Conservation (phyloP, 2,329 filamentous ascomycete genomes). For the Orbilia javanica region DNA sequence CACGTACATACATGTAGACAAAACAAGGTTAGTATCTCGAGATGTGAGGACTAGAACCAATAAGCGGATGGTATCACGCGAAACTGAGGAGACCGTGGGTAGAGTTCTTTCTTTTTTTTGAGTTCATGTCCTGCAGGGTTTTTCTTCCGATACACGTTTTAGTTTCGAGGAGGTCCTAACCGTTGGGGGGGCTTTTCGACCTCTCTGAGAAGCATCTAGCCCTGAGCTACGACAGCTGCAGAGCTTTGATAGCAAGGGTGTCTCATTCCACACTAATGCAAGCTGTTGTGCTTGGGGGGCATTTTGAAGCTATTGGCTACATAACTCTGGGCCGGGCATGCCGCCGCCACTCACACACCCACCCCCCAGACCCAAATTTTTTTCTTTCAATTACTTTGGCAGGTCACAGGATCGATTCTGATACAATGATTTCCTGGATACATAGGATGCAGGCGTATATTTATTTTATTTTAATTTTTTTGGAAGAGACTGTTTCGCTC, state of each 20-base stretch:
- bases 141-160: slow-evolving; percentile 6
- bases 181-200: neutral
- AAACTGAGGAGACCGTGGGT: slow-evolving; percentile 5
- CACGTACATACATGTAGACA: neutral
- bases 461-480: slow-evolving; percentile 24
- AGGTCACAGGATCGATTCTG: slow-evolving; percentile 50
- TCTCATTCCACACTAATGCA: slow-evolving; percentile 28
- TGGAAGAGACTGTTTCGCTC: slow-evolving; percentile 39
- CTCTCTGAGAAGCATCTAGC: slow-evolving; percentile 8
- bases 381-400: neutral
- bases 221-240: slow-evolving; percentile 4
- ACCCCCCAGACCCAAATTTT: neutral
- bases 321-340: slow-evolving; percentile 21
- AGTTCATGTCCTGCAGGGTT: neutral
- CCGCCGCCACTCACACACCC: slow-evolving; percentile 15
- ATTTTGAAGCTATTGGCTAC: slow-evolving; percentile 16
- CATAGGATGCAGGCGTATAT: slow-evolving; percentile 1
- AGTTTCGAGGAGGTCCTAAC: slow-evolving; percentile 30
- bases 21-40: neutral
- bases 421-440: slow-evolving; percentile 50
- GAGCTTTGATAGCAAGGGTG: slow-evolving; percentile 18
- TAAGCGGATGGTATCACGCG: slow-evolving; percentile 1
- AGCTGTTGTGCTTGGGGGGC: slow-evolving; percentile 3
- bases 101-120: neutral
- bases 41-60: neutral